Conservation (phyloP, 2,329 filamentous ascomycete genomes). For the Aspergillus ibericus region DNA sequence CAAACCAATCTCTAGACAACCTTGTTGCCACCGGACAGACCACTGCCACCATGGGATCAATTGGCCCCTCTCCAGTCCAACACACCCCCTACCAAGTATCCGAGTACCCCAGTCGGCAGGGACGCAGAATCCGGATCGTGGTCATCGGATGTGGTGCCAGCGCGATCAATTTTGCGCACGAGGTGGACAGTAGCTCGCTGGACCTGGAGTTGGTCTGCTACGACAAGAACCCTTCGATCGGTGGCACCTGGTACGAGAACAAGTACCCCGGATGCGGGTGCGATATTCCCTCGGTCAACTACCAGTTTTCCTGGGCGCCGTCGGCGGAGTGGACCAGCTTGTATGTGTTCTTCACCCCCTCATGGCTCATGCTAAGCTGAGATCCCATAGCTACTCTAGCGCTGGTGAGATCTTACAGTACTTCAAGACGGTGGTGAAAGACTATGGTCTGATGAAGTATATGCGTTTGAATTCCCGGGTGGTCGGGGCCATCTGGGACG, state of each 20-base stretch:
- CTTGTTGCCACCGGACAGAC: too few species aligned
- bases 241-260: constrained; percentile 35
- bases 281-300: constrained; percentile 19
- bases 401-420: constrained; percentile 23
- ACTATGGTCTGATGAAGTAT: constrained; percentile 28
- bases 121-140: constrained; percentile 16
- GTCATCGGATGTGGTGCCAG: constrained; percentile 19
- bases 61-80: too few species aligned
- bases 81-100: constrained; percentile 7
- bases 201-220: constrained; percentile 23
- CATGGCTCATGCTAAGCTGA: too few species aligned
- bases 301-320: not conserved
- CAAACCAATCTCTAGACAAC: too few species aligned
- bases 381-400: not conserved
- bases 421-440: constrained; percentile 24
- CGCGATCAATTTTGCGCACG: constrained; percentile 18
- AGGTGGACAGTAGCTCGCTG: constrained; percentile 22
- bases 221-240: constrained; percentile 31
- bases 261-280: constrained; percentile 35
- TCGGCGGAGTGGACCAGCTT: constrained; percentile 15
- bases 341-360: not conserved
- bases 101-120: constrained; percentile 12
- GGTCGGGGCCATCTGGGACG: constrained; percentile 29
- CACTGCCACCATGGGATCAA: too few species aligned
- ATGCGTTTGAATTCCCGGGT: constrained; percentile 29